Percentiles rank a stretch among this genome's conserved stretches.
These are phyloP conservation scores for Lasiodiplodia citricola DNA, from an alignment of 2,329 filamentous ascomycete species.

Conservation along the genomic window DNA sequence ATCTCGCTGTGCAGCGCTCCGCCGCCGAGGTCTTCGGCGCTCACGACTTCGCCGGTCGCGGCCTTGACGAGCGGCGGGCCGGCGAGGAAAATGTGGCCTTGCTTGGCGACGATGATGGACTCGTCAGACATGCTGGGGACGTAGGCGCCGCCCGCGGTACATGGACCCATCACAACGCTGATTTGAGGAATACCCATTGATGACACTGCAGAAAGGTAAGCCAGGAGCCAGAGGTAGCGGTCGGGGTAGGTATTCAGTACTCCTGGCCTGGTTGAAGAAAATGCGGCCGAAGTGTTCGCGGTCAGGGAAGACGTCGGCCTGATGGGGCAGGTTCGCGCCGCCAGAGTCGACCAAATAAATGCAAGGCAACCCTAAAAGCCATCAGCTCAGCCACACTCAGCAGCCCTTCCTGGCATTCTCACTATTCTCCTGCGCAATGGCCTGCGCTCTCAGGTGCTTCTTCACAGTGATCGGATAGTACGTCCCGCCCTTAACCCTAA, in stretches of 20 bases:
- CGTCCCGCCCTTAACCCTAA: conserved; percentile 84
- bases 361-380: conserved; percentile 63
- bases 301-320: conserved; percentile 95
- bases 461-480: conserved; percentile 98
- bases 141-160: conserved; percentile 94
- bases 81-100: conserved; percentile 97
- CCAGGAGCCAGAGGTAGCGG: neutral
- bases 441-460: conserved; percentile 93
- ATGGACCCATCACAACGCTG: conserved; percentile 95
- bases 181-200: conserved; percentile 88
- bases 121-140: conserved; percentile 98
- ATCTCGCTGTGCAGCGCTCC: conserved; percentile 88
- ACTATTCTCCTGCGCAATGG: conserved; percentile 89
- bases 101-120: conserved; percentile 92
- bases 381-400: neutral
- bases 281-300: conserved; percentile 94
- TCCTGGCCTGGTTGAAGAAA: conserved; percentile 96
- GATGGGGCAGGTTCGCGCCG: conserved; percentile 91
- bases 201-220: conserved; percentile 61
- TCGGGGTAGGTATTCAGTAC: conserved; percentile 30
- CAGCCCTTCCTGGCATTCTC: conserved; percentile 38
- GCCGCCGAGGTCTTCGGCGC: conserved; percentile 87
- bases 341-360: conserved; percentile 97
- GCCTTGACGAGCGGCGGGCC: conserved; percentile 95
- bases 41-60: conserved; percentile 90